phyloP scores from a whole-genome alignment of 1,284 basidiomycete species.

The Sanghuangporus baumii region DNA sequence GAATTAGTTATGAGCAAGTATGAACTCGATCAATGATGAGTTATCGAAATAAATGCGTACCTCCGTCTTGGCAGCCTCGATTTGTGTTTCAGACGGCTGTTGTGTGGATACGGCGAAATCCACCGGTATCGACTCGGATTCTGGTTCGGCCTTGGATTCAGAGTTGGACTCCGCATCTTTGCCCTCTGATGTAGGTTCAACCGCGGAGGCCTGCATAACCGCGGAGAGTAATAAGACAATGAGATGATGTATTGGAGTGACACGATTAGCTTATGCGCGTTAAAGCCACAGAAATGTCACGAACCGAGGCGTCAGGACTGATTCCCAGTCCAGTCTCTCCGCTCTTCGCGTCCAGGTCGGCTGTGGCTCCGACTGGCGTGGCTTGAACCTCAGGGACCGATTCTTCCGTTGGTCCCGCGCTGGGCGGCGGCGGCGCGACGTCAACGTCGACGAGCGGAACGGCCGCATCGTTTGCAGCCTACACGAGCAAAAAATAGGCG shows the following conservation, averaged over 20 bases:
- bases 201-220: not conserved
- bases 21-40: not conserved
- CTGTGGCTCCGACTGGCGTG: not conserved
- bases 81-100: not conserved
- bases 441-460: not conserved
- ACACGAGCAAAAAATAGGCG: no score
- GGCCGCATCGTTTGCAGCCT: not conserved
- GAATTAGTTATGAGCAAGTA: not conserved
- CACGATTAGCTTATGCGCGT: no score
- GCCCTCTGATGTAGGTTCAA: not conserved
- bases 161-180: not conserved
- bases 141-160: not conserved
- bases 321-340: not conserved
- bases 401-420: not conserved
- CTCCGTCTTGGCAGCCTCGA: not conserved
- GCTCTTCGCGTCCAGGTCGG: not conserved
- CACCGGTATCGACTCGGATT: not conserved
- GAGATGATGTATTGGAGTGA: no score
- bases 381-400: not conserved
- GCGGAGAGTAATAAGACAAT: no score
- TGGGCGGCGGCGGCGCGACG: not conserved
- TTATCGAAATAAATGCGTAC: not conserved
- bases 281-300: no score
- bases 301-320: conserved; percentile 6
- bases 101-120: no score